Base-by-base conservation (phyloP, 768 basidiomycete genomes). In the Lactifluus hygrophoroides region DNA sequence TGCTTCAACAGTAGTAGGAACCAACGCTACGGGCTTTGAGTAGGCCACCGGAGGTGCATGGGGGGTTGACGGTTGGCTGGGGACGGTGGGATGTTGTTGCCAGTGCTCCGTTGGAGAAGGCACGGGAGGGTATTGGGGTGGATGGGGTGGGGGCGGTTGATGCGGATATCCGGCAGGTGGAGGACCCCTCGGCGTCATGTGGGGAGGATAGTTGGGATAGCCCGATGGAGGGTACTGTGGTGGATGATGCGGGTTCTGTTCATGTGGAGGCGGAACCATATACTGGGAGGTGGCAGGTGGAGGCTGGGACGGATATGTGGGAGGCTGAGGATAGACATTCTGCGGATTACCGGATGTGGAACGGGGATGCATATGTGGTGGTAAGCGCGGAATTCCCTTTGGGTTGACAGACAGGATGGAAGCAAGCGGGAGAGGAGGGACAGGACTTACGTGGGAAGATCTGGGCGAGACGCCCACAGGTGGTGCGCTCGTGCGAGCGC, bases 381-480 rank as follows among this genome's bases (percentile, higher is more conserved):
- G 42, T 44, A 34, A 46, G 48, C 34, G 51, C 35, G 57, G 45
- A 21, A 34, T 56, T 55, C 46, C 23, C 32, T 27, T 47, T 30
- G 40, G 46, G 28, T 30, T 30, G 53, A 28, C 2, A 38, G 51
- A 34, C 32, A 30, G 21, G 27, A 46, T 35, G 52, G 32, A 50
- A 46, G 60, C 42, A 21, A 53, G 66, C 52, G 61, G 49, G 38
- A 54, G 25, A 23, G 44, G 35, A 30, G 23, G 52, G 25, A 49
- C 17, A 54, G 7, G 52, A 70, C 74, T 73, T 77, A 82, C 80
- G 73, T 81, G 78, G 58, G 58, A 59, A 44, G 75, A 70, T 62
- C 80, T 80, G 62, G 80, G 72, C 72, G 80, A 71, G 76, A 66
- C 66, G 69, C 68, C 73, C 61, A 72, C 73, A 16, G 68, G 56